These are phyloP conservation scores for Gracilaria gracilis DNA, from an alignment of 23 red algal genomes.

Conservation along the genomic window DNA sequence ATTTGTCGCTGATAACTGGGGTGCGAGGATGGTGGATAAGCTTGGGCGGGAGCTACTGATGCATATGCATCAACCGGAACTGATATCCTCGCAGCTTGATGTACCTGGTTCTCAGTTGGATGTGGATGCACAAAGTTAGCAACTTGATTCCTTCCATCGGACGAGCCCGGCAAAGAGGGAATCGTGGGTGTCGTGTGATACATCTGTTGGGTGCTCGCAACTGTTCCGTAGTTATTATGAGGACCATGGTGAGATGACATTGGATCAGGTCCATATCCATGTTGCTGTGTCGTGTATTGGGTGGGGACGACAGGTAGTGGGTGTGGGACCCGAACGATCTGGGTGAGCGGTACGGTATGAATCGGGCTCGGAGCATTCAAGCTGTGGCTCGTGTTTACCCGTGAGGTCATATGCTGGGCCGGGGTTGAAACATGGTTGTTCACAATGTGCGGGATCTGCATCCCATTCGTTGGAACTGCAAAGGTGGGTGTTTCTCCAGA, in stretches of 20 bases:
- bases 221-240: neutral
- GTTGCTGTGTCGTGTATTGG: neutral
- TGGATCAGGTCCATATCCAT: neutral
- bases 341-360: neutral
- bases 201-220: neutral
- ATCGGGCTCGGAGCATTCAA: neutral
- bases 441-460: neutral
- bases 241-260: neutral
- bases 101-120: neutral
- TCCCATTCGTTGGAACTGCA: neutral
- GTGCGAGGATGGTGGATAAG: neutral
- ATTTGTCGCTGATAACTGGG: neutral
- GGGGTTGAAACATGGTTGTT: neutral
- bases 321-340: neutral
- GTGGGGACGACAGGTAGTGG: neutral
- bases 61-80: neutral
- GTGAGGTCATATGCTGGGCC: neutral
- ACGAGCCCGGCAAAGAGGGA: neutral
- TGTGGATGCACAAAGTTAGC: neutral
- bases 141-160: neutral
- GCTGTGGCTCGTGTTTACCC: neutral
- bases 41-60: neutral
- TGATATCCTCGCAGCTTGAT: neutral
- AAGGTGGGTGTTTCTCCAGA: slow-evolving; percentile 26
- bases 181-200: neutral